Evolutionary conservation across 441 rosid species (phyloP).

Genomic region (Erodium moschatum): DNA sequence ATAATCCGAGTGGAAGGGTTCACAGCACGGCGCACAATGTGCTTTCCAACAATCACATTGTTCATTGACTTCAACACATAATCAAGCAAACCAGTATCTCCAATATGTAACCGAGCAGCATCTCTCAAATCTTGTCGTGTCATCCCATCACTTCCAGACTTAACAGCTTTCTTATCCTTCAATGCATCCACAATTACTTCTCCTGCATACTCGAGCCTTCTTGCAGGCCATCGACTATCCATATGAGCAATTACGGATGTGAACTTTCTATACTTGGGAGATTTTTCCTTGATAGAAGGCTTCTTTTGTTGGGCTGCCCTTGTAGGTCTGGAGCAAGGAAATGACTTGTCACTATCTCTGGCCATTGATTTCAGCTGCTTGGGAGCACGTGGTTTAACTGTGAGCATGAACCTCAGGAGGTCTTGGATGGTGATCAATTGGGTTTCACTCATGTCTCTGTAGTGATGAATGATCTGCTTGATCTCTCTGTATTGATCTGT

Average conservation of each 20-base stretch:
- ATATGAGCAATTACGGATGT: constrained; percentile 35
- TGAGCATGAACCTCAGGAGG: constrained; percentile 63
- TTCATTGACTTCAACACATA: constrained; percentile 75
- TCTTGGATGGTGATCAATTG: constrained; percentile 49
- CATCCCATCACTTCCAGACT: constrained; percentile 44
- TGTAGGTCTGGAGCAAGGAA: constrained; percentile 22
- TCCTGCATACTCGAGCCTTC: constrained; percentile 69
- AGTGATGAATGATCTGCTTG: constrained; percentile 38
- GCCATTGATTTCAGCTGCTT: constrained; percentile 26
- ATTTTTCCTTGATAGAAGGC: constrained; percentile 24
- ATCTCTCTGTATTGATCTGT: constrained; percentile 26
- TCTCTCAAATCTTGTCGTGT: constrained; percentile 79
- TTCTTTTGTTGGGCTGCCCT: constrained; percentile 9
- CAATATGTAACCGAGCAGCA: constrained; percentile 80
- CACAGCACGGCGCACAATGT: constrained; percentile 46
- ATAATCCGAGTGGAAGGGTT: constrained; percentile 54
- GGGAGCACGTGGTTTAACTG: constrained; percentile 42
- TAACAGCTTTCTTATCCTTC: constrained; percentile 40
- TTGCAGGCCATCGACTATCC: constrained; percentile 81
- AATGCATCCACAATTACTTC: constrained; percentile 59
- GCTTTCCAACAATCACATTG: constrained; percentile 54
- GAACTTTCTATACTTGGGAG: constrained; percentile 32
- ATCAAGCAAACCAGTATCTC: constrained; percentile 84
- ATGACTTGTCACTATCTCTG: constrained; percentile 14
- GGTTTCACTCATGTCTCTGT: constrained; percentile 55